phyloP scores from a whole-genome alignment of 176 grass and related monocot species.

The Thinopyrum elongatum region DNA sequence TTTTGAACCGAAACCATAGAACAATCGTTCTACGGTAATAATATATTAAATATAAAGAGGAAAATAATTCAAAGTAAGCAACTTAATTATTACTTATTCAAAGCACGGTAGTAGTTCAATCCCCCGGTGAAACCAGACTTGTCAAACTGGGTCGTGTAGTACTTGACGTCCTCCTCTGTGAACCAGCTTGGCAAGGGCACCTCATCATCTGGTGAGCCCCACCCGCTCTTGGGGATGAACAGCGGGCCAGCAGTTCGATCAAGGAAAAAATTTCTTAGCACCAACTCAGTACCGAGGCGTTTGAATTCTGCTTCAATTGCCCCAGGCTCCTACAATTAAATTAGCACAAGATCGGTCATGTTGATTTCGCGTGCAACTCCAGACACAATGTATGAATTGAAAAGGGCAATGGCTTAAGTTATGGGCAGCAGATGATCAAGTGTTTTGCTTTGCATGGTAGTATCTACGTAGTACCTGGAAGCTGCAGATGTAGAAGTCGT shows the following conservation, averaged over 20 bases:
- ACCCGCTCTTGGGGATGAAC: conserved; percentile 47
- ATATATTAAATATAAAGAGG: too few relatives aligned
- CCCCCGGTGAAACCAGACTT: conserved; percentile 60
- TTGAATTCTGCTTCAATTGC: conserved; percentile 55
- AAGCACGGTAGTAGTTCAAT: conserved; percentile 67
- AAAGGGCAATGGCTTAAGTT: not conserved
- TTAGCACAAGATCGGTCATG: not conserved
- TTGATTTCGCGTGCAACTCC: not conserved
- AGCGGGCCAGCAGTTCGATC: conserved; percentile 31
- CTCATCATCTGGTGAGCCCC: conserved; percentile 57
- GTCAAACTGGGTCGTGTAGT: conserved; percentile 47
- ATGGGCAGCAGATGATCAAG: too few relatives aligned
- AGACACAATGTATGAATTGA: not conserved
- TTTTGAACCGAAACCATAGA: too few relatives aligned
- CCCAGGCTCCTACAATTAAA: conserved; percentile 46
- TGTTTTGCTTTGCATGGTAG: too few relatives aligned
- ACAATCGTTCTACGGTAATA: too few relatives aligned
- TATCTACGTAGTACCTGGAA: not conserved
- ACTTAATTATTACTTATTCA: conserved; percentile 40
- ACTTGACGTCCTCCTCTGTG: conserved; percentile 59
- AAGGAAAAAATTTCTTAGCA: conserved; percentile 48
- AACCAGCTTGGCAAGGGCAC: conserved; percentile 58
- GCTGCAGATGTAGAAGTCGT: conserved; percentile 65
- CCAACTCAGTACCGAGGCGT: conserved; percentile 46
- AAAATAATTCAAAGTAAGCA: not conserved